Evolutionary conservation across 768 basidiomycete species (phyloP).

Genomic region (Pisolithus tinctorius): DNA sequence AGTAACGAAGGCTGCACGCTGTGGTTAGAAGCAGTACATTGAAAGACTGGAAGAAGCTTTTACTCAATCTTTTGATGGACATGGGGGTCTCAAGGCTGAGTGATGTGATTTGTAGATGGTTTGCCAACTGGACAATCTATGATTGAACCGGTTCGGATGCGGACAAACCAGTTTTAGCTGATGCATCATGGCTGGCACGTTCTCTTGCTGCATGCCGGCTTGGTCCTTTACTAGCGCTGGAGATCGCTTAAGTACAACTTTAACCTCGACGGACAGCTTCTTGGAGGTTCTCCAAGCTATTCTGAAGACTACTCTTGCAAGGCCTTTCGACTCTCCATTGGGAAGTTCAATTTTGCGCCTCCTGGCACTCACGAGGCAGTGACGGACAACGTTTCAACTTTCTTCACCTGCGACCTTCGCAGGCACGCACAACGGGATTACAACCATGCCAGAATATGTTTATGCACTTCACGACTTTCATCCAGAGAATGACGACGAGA

Average conservation of each 20-base stretch:
- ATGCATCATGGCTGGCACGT: too few relatives aligned
- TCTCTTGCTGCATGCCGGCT: background rate
- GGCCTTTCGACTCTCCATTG: too few relatives aligned
- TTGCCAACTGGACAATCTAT: background rate
- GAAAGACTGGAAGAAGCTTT: background rate
- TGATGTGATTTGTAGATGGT: too few relatives aligned
- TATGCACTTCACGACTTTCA: slow-evolving; percentile 83
- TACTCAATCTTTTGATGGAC: slow-evolving; percentile 20
- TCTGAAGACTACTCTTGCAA: too few relatives aligned
- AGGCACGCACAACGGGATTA: background rate
- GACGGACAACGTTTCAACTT: background rate
- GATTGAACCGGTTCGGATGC: background rate
- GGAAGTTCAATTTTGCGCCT: background rate
- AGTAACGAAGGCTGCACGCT: slow-evolving; percentile 78
- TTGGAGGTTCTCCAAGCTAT: too few relatives aligned
- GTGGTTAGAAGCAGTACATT: slow-evolving; percentile 6
- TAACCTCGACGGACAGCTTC: too few relatives aligned
- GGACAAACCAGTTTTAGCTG: background rate
- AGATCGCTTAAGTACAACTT: too few relatives aligned
- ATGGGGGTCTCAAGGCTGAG: slow-evolving; percentile 5
- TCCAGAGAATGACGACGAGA: slow-evolving; percentile 94
- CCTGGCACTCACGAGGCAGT: background rate
- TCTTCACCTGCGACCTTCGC: background rate
- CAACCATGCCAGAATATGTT: slow-evolving; percentile 71
- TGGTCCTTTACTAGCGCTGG: background rate